These are phyloP conservation scores for Magnusiomyces ingens DNA, from an alignment of 1,139 yeast genomes.

Conservation along the genomic window DNA sequence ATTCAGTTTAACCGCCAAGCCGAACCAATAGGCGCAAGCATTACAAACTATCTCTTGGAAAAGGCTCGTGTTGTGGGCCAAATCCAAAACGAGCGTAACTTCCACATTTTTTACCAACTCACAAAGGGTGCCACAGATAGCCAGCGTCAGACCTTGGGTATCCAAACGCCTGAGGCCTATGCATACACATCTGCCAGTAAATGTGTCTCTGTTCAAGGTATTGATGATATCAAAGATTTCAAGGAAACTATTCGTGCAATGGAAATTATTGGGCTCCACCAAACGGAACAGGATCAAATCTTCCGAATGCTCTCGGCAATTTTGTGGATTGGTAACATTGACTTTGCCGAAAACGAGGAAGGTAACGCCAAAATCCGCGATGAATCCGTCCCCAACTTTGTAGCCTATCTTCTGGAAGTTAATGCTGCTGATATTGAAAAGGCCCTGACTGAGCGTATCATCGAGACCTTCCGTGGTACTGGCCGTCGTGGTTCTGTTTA, in stretches of 20 bases:
- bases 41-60: conserved; percentile 89
- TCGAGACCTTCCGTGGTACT: conserved; percentile 69
- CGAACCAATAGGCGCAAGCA: conserved; percentile 92
- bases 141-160: conserved; percentile 77
- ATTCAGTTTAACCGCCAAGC: conserved; percentile 75
- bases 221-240: conserved; percentile 76
- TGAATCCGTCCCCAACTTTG: conserved; percentile 83
- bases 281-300: conserved; percentile 82
- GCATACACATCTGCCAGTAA: conserved; percentile 81
- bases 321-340: conserved; percentile 90
- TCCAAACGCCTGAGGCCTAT: conserved; percentile 91
- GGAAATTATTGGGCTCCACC: conserved; percentile 76
- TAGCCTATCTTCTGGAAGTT: conserved; percentile 84
- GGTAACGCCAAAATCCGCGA: conserved; percentile 83
- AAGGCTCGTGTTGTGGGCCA: conserved; percentile 95
- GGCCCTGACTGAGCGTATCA: conserved; percentile 69
- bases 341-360: conserved; percentile 72
- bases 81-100: conserved; percentile 85
- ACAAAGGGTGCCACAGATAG: conserved; percentile 85
- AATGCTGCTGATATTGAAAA: conserved; percentile 59
- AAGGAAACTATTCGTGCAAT: conserved; percentile 78
- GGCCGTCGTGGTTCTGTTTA: conserved; percentile 86
- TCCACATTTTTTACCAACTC: conserved; percentile 94
- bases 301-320: conserved; percentile 80
- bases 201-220: conserved; percentile 79